These are phyloP conservation scores for Neohortaea acidophila DNA, from an alignment of 495 filamentous ascomycete species.

Conservation along the genomic window DNA sequence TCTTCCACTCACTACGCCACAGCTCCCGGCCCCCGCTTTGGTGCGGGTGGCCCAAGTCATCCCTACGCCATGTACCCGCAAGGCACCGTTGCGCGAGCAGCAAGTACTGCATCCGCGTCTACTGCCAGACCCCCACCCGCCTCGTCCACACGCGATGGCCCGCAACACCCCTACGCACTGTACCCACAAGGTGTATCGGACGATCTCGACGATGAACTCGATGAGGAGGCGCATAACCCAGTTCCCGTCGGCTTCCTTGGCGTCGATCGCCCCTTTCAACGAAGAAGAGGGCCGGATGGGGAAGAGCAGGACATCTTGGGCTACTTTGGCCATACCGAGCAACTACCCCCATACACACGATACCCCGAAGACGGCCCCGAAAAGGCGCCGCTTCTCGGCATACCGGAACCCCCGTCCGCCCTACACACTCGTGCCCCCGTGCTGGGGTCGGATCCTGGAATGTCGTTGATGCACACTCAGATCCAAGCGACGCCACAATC, in stretches of 20 bases:
- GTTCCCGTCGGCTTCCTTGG: slow-evolving; percentile 68
- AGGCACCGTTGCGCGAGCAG: slow-evolving; percentile 21
- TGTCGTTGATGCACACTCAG: slow-evolving; percentile 13
- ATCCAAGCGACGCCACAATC: slow-evolving; percentile 12
- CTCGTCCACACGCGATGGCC: slow-evolving; percentile 28
- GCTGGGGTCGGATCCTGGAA: slow-evolving; percentile 12
- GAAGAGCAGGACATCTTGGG: slow-evolving; percentile 81
- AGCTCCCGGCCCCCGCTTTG: slow-evolving; percentile 20
- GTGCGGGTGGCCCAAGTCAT: slow-evolving; percentile 25
- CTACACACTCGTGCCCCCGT: slow-evolving; percentile 15
- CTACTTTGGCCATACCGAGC: slow-evolving; percentile 81
- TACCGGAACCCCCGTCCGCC: slow-evolving; percentile 7
- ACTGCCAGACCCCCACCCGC: slow-evolving; percentile 7
- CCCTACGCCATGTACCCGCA: slow-evolving; percentile 30
- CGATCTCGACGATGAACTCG: slow-evolving; percentile 27
- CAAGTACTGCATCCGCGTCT: slow-evolving; percentile 23
- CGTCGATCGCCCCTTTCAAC: slow-evolving; percentile 45
- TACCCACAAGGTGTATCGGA: slow-evolving; percentile 64
- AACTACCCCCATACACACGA: slow-evolving; percentile 74
- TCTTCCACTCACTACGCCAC: slow-evolving; percentile 24
- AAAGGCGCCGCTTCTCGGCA: slow-evolving; percentile 9
- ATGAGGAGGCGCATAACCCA: slow-evolving; percentile 22
- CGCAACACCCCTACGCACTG: slow-evolving; percentile 77
- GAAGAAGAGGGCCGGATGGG: slow-evolving; percentile 59
- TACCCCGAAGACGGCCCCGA: slow-evolving; percentile 43